These are phyloP conservation scores for Citrus medica DNA, from an alignment of 345 rosid genomes.

Conservation along the genomic window DNA sequence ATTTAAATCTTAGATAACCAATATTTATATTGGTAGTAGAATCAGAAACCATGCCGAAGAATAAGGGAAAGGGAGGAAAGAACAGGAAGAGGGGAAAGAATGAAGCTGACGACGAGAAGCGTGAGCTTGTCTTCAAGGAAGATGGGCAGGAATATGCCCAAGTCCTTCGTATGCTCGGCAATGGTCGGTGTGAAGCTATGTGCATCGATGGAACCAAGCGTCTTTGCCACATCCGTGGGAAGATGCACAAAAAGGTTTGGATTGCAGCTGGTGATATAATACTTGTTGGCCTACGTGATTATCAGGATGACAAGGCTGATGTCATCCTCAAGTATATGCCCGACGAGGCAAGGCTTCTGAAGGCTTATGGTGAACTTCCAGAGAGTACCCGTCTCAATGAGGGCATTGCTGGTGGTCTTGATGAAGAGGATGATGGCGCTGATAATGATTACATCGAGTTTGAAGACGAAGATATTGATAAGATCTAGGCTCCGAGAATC, in stretches of 20 bases:
- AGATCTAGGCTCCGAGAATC: constrained; percentile 34
- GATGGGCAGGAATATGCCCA: constrained; percentile 76
- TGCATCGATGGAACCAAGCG: constrained; percentile 67
- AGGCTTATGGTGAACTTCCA: constrained; percentile 78
- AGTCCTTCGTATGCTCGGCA: constrained; percentile 74
- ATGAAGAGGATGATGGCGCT: constrained; percentile 48
- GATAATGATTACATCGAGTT: constrained; percentile 72
- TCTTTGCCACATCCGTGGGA: constrained; percentile 73
- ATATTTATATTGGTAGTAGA: constrained; percentile 20
- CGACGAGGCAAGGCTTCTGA: constrained; percentile 73
- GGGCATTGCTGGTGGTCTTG: constrained; percentile 62
- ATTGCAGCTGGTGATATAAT: constrained; percentile 80
- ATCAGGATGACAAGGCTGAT: constrained; percentile 84
- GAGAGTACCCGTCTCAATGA: constrained; percentile 67
- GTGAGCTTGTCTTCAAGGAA: constrained; percentile 76
- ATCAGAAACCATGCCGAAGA: constrained; percentile 61
- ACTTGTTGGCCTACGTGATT: constrained; percentile 73
- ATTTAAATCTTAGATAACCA: constrained; percentile 15
- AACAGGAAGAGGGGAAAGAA: constrained; percentile 88
- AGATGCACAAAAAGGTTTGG: constrained; percentile 92
- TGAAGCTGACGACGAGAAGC: constrained; percentile 72
- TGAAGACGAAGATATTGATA: constrained; percentile 79
- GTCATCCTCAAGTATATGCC: constrained; percentile 83
- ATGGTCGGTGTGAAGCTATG: constrained; percentile 68
- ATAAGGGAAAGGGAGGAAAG: constrained; percentile 90